Percentiles rank a stretch among this genome's conserved stretches.
Conservation (phyloP, 306 rosid genomes). For the Urtica urens region DNA sequence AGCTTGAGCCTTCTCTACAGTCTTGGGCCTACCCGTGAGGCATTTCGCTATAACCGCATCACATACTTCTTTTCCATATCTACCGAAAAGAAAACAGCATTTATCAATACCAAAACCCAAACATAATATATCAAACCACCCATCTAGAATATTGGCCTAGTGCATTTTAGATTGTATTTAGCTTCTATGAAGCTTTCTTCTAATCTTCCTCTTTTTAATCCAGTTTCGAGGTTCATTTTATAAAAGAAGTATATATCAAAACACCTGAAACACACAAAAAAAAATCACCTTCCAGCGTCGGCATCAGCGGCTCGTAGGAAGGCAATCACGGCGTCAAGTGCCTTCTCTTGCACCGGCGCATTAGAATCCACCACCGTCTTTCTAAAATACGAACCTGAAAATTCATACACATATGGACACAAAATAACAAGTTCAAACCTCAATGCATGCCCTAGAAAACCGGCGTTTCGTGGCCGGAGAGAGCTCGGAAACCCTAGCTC, state of each 20-base stretch:
- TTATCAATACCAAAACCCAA: background rate
- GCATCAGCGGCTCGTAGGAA: conserved; percentile 93
- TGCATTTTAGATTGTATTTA: no score
- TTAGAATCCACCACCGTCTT: conserved; percentile 91
- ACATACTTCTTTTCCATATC: conserved; percentile 82
- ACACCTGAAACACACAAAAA: background rate
- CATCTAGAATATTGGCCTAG: no score
- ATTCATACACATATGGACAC: conserved; percentile 8
- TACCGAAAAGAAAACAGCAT: conserved; percentile 21
- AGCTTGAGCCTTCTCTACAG: conserved; percentile 98
- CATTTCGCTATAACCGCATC: conserved; percentile 90
- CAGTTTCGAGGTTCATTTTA: no score
- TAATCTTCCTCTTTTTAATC: no score
- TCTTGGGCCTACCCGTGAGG: conserved; percentile 93
- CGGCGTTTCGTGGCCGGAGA: conserved; percentile 20
- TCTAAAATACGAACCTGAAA: conserved; percentile 55
- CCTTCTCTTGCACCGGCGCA: conserved; percentile 98
- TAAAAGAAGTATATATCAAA: conserved; percentile 14
- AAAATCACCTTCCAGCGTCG: conserved; percentile 69
- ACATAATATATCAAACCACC: no score
- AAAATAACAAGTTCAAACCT: conserved; percentile 4
- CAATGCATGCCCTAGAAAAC: conserved; percentile 22
- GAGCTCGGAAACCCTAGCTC: conserved; percentile 27
- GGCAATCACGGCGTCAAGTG: conserved; percentile 88
- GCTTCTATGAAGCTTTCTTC: no score